phyloP scores from a whole-genome alignment of 2,329 filamentous ascomycete genomes.

The Calycina herbarum region DNA sequence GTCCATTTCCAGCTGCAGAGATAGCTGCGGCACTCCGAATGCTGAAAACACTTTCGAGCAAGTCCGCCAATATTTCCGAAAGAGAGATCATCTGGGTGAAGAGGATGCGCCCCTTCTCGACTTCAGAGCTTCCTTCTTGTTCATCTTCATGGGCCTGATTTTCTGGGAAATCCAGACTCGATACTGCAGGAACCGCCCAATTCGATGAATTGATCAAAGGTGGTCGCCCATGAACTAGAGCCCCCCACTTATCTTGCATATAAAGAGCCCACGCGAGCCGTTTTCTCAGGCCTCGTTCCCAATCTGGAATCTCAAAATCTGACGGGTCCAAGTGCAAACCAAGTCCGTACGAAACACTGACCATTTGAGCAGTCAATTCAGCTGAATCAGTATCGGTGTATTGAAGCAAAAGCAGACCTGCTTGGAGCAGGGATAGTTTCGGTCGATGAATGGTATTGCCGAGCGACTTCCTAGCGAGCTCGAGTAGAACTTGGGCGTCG shows the following conservation, averaged over 20 bases:
- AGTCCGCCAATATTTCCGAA: constrained; percentile 52
- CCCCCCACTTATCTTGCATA: constrained; percentile 65
- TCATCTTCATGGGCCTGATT: constrained; percentile 30
- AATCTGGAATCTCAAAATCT: constrained; percentile 60
- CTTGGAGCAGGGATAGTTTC: constrained; percentile 57
- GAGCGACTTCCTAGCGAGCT: constrained; percentile 46
- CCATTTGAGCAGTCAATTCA: constrained; percentile 47
- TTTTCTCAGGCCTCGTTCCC: constrained; percentile 62
- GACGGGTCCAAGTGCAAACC: constrained; percentile 62
- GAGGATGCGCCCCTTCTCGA: constrained; percentile 47
- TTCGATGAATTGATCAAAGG: constrained; percentile 54
- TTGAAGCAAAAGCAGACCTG: constrained; percentile 54
- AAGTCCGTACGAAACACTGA: constrained; percentile 56
- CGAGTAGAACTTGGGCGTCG: constrained; percentile 40
- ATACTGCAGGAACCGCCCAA: constrained; percentile 53
- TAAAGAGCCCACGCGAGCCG: constrained; percentile 64
- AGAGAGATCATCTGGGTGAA: constrained; percentile 53
- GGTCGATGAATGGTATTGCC: constrained; percentile 50
- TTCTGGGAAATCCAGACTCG: constrained; percentile 46
- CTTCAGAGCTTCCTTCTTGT: constrained; percentile 42
- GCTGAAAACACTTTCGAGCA: constrained; percentile 51
- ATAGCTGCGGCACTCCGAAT: constrained; percentile 32
- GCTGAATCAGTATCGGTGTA: constrained; percentile 34
- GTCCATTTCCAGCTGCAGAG: constrained; percentile 26
- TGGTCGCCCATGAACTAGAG: constrained; percentile 57